A percentile compares a stretch with the other conserved stretches of the same genome.
These are phyloP conservation scores for Platanthera zijinensis DNA, from an alignment of 106 monocot genomes.

Conservation along the genomic window DNA sequence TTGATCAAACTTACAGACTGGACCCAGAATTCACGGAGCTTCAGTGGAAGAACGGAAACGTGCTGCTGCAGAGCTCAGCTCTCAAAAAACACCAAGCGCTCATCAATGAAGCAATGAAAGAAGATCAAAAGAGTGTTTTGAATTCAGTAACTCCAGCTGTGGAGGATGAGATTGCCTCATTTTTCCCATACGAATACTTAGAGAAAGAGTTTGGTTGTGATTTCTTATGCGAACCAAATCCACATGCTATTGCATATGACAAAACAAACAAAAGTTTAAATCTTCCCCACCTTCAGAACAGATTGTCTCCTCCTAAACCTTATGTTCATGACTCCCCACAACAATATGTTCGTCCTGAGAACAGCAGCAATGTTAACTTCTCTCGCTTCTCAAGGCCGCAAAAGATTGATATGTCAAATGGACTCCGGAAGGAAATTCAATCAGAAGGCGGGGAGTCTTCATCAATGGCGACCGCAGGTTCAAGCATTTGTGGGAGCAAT, in stretches of 20 bases:
- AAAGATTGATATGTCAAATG: neutral
- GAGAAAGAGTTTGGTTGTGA: conserved; percentile 54
- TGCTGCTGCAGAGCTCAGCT: conserved; percentile 59
- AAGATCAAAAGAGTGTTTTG: neutral
- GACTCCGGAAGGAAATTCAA: neutral
- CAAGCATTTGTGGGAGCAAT: conserved; percentile 6
- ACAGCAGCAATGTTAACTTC: conserved; percentile 20
- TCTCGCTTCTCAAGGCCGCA: conserved; percentile 31
- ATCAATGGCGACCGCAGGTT: neutral
- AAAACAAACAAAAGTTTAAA: conserved; percentile 2
- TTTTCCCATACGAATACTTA: conserved; percentile 60
- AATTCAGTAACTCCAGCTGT: neutral
- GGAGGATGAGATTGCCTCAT: conserved; percentile 44
- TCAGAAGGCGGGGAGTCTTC: neutral
- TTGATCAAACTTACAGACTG: conserved; percentile 11
- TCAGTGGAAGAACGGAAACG: conserved; percentile 55
- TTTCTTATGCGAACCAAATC: conserved; percentile 46
- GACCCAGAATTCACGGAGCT: conserved; percentile 58
- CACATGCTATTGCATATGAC: conserved; percentile 8
- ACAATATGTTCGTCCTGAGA: conserved; percentile 3
- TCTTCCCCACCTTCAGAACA: neutral
- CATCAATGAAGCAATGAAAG: conserved; percentile 3
- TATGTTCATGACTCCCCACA: neutral
- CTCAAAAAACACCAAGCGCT: conserved; percentile 13
- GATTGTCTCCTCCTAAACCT: conserved; percentile 35